Base-by-base conservation (phyloP, 2,329 filamentous ascomycete genomes). In the Nannizziopsis arthrosporioides region DNA sequence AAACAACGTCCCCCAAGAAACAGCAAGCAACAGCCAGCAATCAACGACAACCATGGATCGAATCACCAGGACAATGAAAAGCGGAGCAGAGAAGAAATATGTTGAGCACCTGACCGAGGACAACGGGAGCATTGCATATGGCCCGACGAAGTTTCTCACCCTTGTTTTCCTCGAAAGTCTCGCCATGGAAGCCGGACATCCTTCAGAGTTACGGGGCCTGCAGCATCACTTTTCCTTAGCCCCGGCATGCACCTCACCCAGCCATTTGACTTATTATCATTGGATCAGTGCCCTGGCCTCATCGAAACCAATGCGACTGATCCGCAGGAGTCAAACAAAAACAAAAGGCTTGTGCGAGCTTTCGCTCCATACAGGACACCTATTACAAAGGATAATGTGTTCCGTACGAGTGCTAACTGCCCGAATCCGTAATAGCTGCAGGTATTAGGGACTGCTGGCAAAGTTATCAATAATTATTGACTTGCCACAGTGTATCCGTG, bases 181-280 rank as follows among this genome's bases (percentile, higher is more conserved):
- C 15, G 34, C 11, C 5, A 36, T 36, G 15, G 12, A 3, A 36
- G 34, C 34, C 34, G 15, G 15, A 36, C 34, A 36, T 15, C 15
- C 4, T 3, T 15, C 12, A 32, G 36, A 35, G n/a, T 41, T 32
- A 48, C 42, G 46, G 46, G 46, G 46, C 46, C 38, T 48, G 46
- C 46, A 48, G 46, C 46, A 42, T 48, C 46, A 48, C 46, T 48
- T 40, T 48, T 38, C 31, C 42, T 32, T 47, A 32, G 42, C 36
- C 30, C 36, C 18, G 15, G 31, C 37, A 47, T 47, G 7, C n/a
- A 17, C 39, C 22, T 40, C 45, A 17, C 37, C 38, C 38, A 36
- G 30, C 45, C 35, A 47, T 31, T 18, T 17, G 31, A 36, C 27
- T 30, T 36, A 27, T 37, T 15, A 47, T n/a, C n/a, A n/a, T 47